phyloP scores from a whole-genome alignment of 2,329 filamentous ascomycete genomes.

The Trichoderma simmonsii region DNA sequence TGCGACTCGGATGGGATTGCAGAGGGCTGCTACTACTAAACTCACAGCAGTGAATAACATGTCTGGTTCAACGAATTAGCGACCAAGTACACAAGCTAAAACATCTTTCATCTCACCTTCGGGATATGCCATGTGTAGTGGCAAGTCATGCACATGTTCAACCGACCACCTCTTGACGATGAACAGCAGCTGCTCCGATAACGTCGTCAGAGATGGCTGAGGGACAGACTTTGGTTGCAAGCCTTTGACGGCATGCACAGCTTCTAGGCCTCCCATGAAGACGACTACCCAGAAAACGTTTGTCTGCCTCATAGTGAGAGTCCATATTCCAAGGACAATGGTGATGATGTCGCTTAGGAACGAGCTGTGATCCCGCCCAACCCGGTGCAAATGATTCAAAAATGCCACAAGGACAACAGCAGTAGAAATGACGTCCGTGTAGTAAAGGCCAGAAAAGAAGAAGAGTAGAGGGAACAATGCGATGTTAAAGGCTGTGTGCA shows the following conservation, averaged over 20 bases:
- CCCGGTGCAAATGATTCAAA: slow-evolving; percentile 49
- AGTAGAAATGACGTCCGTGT: slow-evolving; percentile 86
- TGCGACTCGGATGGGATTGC: slow-evolving; percentile 46
- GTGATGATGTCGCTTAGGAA: slow-evolving; percentile 42
- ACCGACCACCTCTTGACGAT: slow-evolving; percentile 44
- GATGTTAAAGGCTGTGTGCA: slow-evolving; percentile 72
- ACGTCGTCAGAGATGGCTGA: slow-evolving; percentile 31
- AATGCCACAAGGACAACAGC: slow-evolving; percentile 71
- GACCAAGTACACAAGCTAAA: not conserved
- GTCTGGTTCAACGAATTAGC: slow-evolving; percentile 39
- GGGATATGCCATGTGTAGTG: slow-evolving; percentile 45
- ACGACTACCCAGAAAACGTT: slow-evolving; percentile 95
- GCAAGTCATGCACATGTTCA: slow-evolving; percentile 55
- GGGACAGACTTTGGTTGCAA: slow-evolving; percentile 35
- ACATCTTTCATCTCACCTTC: slow-evolving; percentile 43
- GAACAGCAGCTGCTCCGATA: slow-evolving; percentile 36
- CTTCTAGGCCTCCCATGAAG: slow-evolving; percentile 64
- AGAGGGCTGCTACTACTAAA: slow-evolving; percentile 55
- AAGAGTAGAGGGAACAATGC: slow-evolving; percentile 85
- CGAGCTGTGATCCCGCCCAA: slow-evolving; percentile 34
- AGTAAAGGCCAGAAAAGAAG: slow-evolving; percentile 95
- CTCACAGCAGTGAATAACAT: slow-evolving; percentile 59
- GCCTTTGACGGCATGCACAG: slow-evolving; percentile 49
- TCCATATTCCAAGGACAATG: slow-evolving; percentile 57
- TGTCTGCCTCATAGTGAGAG: slow-evolving; percentile 82